Percentiles rank a stretch among this genome's conserved stretches.
These are phyloP conservation scores for Verticillium nonalfalfae DNA, from an alignment of 2,329 filamentous ascomycete species.

Conservation along the genomic window DNA sequence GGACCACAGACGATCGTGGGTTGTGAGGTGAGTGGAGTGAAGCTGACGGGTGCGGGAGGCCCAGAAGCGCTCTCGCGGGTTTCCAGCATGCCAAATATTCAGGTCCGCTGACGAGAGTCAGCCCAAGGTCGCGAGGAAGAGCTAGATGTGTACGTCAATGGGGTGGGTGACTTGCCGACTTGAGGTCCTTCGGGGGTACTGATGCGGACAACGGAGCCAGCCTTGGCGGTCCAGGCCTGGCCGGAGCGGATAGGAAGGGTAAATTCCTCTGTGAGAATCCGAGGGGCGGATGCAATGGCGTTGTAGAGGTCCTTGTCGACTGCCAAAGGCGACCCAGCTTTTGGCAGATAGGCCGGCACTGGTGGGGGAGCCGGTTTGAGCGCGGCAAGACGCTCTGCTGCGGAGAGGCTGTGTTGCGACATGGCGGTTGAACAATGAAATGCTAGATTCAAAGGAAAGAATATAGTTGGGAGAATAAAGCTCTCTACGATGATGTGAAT, in stretches of 20 bases:
- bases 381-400: neutral
- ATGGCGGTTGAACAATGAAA: neutral
- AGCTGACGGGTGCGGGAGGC: conserved; percentile 72
- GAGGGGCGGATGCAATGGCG: conserved; percentile 46
- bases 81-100: conserved; percentile 73
- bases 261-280: conserved; percentile 42
- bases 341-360: conserved; percentile 41
- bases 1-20: conserved; percentile 71
- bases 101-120: conserved; percentile 51
- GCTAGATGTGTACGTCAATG: neutral
- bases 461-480: neutral
- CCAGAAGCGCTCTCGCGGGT: conserved; percentile 79
- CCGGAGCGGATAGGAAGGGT: conserved; percentile 68
- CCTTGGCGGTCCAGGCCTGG: conserved; percentile 63
- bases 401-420: neutral
- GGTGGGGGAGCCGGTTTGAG: conserved; percentile 34
- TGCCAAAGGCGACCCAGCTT: conserved; percentile 32
- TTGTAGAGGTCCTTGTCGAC: conserved; percentile 49
- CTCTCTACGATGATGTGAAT: no score
- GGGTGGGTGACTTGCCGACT: conserved; percentile 41
- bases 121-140: neutral
- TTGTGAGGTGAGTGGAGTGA: conserved; percentile 67
- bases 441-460: neutral
- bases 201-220: conserved; percentile 64
- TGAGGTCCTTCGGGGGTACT: conserved; percentile 73